A percentile compares a stretch with the other conserved stretches of the same genome.
Conservation (phyloP, 2,329 filamentous ascomycete species). For the Talaromyces piceae region DNA sequence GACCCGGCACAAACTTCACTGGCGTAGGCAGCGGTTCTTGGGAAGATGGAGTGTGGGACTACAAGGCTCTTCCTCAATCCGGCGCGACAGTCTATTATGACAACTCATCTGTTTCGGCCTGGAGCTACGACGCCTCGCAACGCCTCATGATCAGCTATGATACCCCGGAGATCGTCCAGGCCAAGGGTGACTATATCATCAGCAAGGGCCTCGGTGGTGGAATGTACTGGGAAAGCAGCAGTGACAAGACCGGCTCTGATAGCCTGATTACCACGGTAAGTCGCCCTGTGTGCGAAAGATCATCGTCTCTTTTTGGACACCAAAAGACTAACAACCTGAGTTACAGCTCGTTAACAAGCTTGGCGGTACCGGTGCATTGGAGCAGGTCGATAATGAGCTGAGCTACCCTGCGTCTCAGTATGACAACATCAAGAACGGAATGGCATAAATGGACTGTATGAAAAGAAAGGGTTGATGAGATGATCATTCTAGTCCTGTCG, state of each 20-base stretch:
- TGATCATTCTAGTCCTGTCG: not conserved
- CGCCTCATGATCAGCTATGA: slow-evolving; percentile 66
- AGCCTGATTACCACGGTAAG: slow-evolving; percentile 59
- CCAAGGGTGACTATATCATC: slow-evolving; percentile 60
- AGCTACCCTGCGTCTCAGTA: slow-evolving; percentile 47
- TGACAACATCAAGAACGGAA: slow-evolving; percentile 43
- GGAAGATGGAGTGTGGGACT: slow-evolving; percentile 74
- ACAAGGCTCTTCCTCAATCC: slow-evolving; percentile 68
- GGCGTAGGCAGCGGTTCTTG: slow-evolving; percentile 62
- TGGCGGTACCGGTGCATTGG: slow-evolving; percentile 32
- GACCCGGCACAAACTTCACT: slow-evolving; percentile 59
- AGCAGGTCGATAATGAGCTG: slow-evolving; percentile 42
- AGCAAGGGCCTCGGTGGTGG: slow-evolving; percentile 65
- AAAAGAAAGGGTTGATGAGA: no score
- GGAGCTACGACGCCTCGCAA: slow-evolving; percentile 57
- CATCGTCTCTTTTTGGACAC: not conserved
- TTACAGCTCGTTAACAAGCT: slow-evolving; percentile 25
- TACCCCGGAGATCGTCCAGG: slow-evolving; percentile 48
- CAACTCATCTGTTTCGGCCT: slow-evolving; percentile 52
- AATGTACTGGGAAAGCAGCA: slow-evolving; percentile 97
- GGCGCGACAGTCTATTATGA: slow-evolving; percentile 58
- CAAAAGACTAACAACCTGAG: slow-evolving; percentile 1
- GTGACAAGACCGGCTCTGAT: slow-evolving; percentile 56
- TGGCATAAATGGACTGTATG: no score
- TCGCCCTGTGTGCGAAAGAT: not conserved